Evolutionary conservation across 1,284 basidiomycete genomes (phyloP).

Genomic region (Trametes hirsuta): DNA sequence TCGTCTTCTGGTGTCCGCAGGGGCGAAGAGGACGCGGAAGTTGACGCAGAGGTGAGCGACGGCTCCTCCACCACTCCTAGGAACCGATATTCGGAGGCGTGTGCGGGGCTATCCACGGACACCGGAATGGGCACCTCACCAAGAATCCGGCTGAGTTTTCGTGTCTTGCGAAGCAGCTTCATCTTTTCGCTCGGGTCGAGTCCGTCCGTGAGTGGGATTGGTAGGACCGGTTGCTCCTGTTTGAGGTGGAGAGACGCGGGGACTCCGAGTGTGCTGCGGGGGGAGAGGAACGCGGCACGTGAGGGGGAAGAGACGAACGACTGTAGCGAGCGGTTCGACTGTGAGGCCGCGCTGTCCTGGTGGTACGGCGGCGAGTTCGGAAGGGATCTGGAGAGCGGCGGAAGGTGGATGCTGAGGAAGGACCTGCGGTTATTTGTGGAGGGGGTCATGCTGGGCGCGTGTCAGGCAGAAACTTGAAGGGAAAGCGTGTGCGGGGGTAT

Average conservation of each 20-base stretch:
- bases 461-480: background rate
- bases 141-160: constrained; percentile 48
- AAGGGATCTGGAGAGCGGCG: constrained; percentile 17
- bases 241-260: constrained; percentile 19
- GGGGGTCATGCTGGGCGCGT: constrained; percentile 14
- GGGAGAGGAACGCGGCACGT: constrained; percentile 12
- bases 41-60: constrained; percentile 12
- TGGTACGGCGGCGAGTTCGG: constrained; percentile 5
- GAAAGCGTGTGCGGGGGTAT: constrained; percentile 5
- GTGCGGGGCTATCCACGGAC: constrained; percentile 17
- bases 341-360: constrained; percentile 2
- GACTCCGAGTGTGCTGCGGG: constrained; percentile 12
- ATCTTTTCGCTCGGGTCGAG: constrained; percentile 41
- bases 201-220: constrained; percentile 37
- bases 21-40: constrained; percentile 18
- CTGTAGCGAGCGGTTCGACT: constrained; percentile 8
- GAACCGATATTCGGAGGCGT: constrained; percentile 11
- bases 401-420: constrained; percentile 22
- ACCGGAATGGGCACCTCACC: constrained; percentile 38
- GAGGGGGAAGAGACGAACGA: constrained; percentile 7
- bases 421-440: constrained; percentile 22
- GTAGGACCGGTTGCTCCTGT: constrained; percentile 28
- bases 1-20: constrained; percentile 4
- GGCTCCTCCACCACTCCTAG: constrained; percentile 23
- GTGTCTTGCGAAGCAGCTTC: constrained; percentile 44